Percentiles rank a stretch among this genome's conserved stretches.
Conservation (phyloP, 2,329 filamentous ascomycete genomes). For the Akanthomyces uredinophilus region DNA sequence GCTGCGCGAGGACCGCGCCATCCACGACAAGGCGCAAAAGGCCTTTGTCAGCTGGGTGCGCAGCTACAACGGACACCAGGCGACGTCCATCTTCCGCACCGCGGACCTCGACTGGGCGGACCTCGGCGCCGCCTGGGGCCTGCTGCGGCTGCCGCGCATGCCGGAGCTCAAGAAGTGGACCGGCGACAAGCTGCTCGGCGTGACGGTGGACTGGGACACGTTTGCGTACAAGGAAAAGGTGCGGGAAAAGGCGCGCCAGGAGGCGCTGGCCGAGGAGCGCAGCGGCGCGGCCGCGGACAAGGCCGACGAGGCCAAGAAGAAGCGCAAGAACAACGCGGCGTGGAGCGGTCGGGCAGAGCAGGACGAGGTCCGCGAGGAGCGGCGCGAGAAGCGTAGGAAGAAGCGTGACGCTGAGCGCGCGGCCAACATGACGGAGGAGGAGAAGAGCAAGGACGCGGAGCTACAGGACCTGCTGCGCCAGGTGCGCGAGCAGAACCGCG, state of each 20-base stretch:
- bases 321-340: constrained; percentile 59
- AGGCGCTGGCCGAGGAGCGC: constrained; percentile 48
- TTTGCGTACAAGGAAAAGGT: constrained; percentile 69
- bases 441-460: constrained; percentile 58
- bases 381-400: constrained; percentile 59
- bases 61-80: constrained; percentile 86
- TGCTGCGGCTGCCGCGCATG: constrained; percentile 87
- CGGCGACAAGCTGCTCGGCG: constrained; percentile 58
- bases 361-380: constrained; percentile 56
- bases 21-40: constrained; percentile 84
- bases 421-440: constrained; percentile 64
- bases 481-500: constrained; percentile 54
- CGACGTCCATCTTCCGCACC: constrained; percentile 83
- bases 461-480: constrained; percentile 59
- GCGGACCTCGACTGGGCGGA: constrained; percentile 80
- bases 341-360: constrained; percentile 69
- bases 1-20: constrained; percentile 45
- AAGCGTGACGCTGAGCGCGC: constrained; percentile 59
- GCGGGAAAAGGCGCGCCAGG: constrained; percentile 60
- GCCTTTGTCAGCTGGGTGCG: constrained; percentile 93
- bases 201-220: constrained; percentile 61
- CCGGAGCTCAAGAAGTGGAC: constrained; percentile 75
- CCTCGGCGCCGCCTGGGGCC: constrained; percentile 75
- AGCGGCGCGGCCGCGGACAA: constrained; percentile 33
- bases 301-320: constrained; percentile 43